phyloP scores from a whole-genome alignment of 352 stramenopile genomes.

The Pilasporangium apinafurcum region DNA sequence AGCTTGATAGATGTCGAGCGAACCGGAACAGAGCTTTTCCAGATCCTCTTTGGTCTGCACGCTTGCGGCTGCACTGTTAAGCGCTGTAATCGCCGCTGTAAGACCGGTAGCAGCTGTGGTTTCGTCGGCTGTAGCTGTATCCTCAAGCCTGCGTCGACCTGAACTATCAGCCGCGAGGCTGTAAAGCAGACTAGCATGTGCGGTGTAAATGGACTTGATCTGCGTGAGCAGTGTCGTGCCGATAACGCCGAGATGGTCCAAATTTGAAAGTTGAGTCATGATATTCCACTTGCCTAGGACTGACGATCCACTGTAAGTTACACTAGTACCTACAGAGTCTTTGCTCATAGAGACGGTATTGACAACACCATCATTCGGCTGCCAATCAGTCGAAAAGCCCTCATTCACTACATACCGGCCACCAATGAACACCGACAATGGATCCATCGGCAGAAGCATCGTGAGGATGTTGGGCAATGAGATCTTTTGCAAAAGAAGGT shows the following conservation, averaged over 20 bases:
- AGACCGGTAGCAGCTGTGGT: slow-evolving; percentile 13
- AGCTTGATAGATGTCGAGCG: too few relatives aligned
- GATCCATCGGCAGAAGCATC: slow-evolving; percentile 40
- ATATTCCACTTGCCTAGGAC: slow-evolving; percentile 37
- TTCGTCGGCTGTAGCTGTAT: slow-evolving; percentile 12
- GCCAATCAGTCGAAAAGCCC: slow-evolving; percentile 30
- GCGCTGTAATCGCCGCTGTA: slow-evolving; percentile 24
- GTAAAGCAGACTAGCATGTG: slow-evolving; percentile 24
- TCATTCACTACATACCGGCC: slow-evolving; percentile 25
- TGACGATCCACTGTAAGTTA: slow-evolving; percentile 23
- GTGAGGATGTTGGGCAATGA: slow-evolving; percentile 38
- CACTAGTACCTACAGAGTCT: slow-evolving; percentile 25
- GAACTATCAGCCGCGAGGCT: slow-evolving; percentile 17
- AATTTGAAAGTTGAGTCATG: slow-evolving; percentile 27
- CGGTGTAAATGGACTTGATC: slow-evolving; percentile 29
- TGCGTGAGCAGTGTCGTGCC: slow-evolving; percentile 35
- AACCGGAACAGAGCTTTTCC: slow-evolving; percentile 17
- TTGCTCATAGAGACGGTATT: slow-evolving; percentile 42
- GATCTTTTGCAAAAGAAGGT: slow-evolving; percentile 30
- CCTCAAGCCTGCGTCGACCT: slow-evolving; percentile 9
- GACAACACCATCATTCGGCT: slow-evolving; percentile 40
- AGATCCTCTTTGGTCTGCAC: slow-evolving; percentile 28
- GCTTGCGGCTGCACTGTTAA: slow-evolving; percentile 25
- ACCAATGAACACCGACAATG: slow-evolving; percentile 27
- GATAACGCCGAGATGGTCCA: slow-evolving; percentile 41